These are phyloP conservation scores for Talaromyces albobiverticillius DNA, from an alignment of 2,329 filamentous ascomycete genomes.

Conservation along the genomic window DNA sequence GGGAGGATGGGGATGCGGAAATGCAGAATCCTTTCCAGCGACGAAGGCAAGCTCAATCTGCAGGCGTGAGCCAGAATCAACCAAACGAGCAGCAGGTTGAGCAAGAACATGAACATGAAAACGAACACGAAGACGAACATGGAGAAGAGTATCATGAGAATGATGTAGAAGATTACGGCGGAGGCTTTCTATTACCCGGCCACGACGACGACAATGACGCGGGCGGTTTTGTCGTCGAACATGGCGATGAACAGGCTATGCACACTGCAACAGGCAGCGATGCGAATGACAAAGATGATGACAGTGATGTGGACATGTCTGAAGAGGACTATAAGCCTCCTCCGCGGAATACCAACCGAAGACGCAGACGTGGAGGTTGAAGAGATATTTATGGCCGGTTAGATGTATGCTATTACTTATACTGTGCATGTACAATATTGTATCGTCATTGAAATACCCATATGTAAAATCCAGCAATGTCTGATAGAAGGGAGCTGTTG, in stretches of 20 bases:
- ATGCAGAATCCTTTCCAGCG: conserved; percentile 34
- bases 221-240: conserved; percentile 31
- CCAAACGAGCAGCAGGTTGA: background rate
- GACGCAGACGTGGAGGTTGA: conserved; percentile 15
- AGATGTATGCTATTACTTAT: background rate
- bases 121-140: conserved; percentile 12
- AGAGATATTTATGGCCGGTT: background rate
- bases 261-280: conserved; percentile 14
- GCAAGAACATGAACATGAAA: conserved; percentile 7
- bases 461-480: too few relatives aligned
- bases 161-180: conserved; percentile 25
- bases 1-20: conserved; percentile 41
- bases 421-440: too few relatives aligned
- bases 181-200: conserved; percentile 23
- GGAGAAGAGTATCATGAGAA: conserved; percentile 17
- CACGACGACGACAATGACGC: conserved; percentile 16
- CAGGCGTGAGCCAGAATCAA: background rate
- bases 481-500: too few relatives aligned
- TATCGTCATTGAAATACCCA: too few relatives aligned
- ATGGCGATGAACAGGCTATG: conserved; percentile 15
- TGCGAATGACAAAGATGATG: conserved; percentile 11
- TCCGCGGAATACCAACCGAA: conserved; percentile 4
- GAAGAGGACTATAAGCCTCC: conserved; percentile 6
- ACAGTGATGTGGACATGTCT: conserved; percentile 18
- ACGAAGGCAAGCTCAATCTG: conserved; percentile 9